phyloP scores from a whole-genome alignment of 1,139 yeast species.

The Kodamaea suecica region DNA sequence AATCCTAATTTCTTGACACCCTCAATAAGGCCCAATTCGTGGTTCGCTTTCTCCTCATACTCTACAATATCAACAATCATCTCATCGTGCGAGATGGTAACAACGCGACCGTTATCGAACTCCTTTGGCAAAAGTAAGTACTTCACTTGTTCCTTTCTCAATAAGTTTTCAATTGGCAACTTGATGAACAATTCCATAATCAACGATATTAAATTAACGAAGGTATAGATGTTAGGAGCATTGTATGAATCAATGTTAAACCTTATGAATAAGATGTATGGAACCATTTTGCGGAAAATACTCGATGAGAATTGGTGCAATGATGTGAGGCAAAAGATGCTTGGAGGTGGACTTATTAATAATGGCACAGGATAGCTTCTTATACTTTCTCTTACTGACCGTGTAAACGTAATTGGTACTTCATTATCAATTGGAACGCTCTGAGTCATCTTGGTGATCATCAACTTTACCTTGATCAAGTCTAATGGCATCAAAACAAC shows the following conservation, averaged over 20 bases:
- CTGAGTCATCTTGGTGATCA: conserved; percentile 54
- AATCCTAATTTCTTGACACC: conserved; percentile 37
- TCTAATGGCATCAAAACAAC: conserved; percentile 80
- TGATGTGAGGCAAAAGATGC: conserved; percentile 50
- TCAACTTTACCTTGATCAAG: conserved; percentile 70
- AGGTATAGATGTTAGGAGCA: conserved; percentile 57
- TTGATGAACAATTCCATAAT: conserved; percentile 67
- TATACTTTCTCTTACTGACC: conserved; percentile 40
- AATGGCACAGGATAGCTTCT: conserved; percentile 38
- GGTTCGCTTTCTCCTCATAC: conserved; percentile 7
- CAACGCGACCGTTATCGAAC: conserved; percentile 30
- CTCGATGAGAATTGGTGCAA: conserved; percentile 63
- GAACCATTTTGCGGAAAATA: conserved; percentile 66
- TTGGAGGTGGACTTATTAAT: conserved; percentile 54
- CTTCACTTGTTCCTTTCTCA: conserved; percentile 77
- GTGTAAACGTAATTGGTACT: conserved; percentile 16
- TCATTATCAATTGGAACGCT: conserved; percentile 10
- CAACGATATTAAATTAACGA: conserved; percentile 54
- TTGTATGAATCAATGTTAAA: conserved; percentile 69
- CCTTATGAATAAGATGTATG: conserved; percentile 62
- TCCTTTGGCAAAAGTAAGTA: conserved; percentile 49
- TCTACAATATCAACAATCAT: conserved; percentile 45
- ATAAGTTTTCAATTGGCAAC: conserved; percentile 82
- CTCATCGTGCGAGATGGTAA: conserved; percentile 43
- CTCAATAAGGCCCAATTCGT: conserved; percentile 10